Base-by-base conservation (phyloP, 108 stramenopile genomes). In the Schizochytrium sp. region DNA sequence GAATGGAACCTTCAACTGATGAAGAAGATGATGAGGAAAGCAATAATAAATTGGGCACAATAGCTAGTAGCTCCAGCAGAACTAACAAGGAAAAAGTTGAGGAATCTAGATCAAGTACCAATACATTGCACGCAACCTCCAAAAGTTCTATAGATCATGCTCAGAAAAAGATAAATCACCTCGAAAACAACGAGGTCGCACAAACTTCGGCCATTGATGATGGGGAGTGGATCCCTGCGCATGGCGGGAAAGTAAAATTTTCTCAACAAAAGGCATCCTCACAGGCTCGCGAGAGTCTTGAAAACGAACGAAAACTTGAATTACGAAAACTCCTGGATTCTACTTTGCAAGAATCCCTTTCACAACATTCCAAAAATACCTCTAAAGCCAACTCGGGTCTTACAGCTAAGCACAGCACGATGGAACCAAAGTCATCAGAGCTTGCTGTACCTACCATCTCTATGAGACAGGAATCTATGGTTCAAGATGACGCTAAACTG, bases 221-320 rank as follows among this genome's bases (percentile, higher is more conserved):
- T 40, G 28, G 3, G 55, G 76, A 28, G 47, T 83, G 76, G 76
- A 50, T 83, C 76, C 13, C 38, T 8, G 76, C 76, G 10, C 53
- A 49, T 17, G 76, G 76, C 76, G 50, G 76, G 5, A 83, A 83
- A 40, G 76, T 83, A 40, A 83, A 83, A 28, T 83, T 83, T 42
- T 5, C 76, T 10, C 38, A 83, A 5, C 50, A 56, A 55, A 7
- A 15, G 12, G 64, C 12, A 7, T 13, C 7, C 7, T 38, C 8
- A 0, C 42, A 38, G 12, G 64, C 42, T 5, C 7, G 12, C 28
- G 15, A 8, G 0, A 15, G 7, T 15, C 42, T 7, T 28, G 64
- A 69, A 15, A 15, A 44, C 42, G 28, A 28, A 44, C 64, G 28
- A 7, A 69, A 69, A 44, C 64, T 38, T 44, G 64, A 69, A 10